Percentiles rank a stretch among this genome's conserved stretches.
These are phyloP conservation scores for Kodamaea ohmeri DNA, from an alignment of 1,139 yeast genomes.

Conservation along the genomic window DNA sequence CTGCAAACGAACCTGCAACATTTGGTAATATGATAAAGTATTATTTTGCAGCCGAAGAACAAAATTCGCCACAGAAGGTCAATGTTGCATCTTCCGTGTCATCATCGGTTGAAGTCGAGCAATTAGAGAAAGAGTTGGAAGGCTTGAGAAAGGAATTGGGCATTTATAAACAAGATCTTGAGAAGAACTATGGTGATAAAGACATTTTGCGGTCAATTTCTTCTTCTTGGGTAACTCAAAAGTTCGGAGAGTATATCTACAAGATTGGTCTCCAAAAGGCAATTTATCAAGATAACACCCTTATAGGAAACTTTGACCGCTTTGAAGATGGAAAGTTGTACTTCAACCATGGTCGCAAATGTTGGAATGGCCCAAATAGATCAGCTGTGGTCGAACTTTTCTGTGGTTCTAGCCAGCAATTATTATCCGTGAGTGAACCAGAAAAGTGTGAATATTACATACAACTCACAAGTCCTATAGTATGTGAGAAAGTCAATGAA, in stretches of 20 bases:
- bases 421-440: constrained; percentile 75
- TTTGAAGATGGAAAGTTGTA: constrained; percentile 34
- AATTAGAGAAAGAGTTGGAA: constrained; percentile 18
- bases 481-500: constrained; percentile 47
- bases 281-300: constrained; percentile 57
- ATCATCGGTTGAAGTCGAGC: constrained; percentile 11
- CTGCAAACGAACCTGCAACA: constrained; percentile 18
- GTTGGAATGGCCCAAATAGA: constrained; percentile 95
- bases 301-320: constrained; percentile 53
- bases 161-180: constrained; percentile 37
- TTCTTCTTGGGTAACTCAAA: constrained; percentile 46
- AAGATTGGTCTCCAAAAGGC: constrained; percentile 58
- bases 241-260: constrained; percentile 70
- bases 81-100: background rate
- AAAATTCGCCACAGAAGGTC: background rate
- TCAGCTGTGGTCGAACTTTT: constrained; percentile 60
- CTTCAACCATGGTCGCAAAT: constrained; percentile 68
- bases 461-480: constrained; percentile 65
- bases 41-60: constrained; percentile 1
- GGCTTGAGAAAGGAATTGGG: constrained; percentile 19
- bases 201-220: constrained; percentile 63
- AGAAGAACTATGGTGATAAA: constrained; percentile 55
- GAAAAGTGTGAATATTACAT: constrained; percentile 81
- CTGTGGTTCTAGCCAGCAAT: constrained; percentile 61
- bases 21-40: constrained; percentile 21